phyloP scores from a whole-genome alignment of 163 green algal genomes.

The Chlorella variabilis region DNA sequence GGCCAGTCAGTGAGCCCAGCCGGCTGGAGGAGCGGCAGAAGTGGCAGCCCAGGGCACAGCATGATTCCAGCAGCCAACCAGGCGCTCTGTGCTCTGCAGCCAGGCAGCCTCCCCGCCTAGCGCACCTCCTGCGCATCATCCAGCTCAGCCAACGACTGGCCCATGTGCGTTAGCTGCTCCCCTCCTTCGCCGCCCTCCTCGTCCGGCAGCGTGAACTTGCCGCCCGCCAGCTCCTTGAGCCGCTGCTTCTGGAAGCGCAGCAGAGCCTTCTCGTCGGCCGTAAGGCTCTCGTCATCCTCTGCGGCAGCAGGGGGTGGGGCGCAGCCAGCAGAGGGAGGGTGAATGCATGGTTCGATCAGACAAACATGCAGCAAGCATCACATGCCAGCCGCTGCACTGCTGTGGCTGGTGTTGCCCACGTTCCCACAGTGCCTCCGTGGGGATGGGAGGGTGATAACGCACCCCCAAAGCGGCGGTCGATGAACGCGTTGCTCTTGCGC shows the following conservation, averaged over 20 bases:
- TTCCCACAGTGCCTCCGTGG: too few relatives aligned
- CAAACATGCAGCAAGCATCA: too few relatives aligned
- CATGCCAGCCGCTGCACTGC: too few relatives aligned
- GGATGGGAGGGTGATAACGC: too few relatives aligned
- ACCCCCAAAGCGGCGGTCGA: slow-evolving; percentile 92
- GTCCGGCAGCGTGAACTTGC: slow-evolving; percentile 78
- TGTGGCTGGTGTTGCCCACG: too few relatives aligned
- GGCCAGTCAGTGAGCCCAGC: background rate
- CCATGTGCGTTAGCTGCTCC: slow-evolving; percentile 73
- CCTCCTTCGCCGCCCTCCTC: slow-evolving; percentile 47
- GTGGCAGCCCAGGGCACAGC: too few relatives aligned
- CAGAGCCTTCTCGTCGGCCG: slow-evolving; percentile 79
- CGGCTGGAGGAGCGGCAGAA: too few relatives aligned
- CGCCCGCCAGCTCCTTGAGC: slow-evolving; percentile 55
- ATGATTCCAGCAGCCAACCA: too few relatives aligned
- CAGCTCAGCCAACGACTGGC: slow-evolving; percentile 59
- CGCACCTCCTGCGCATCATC: slow-evolving; percentile 65
- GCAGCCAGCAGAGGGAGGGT: too few relatives aligned
- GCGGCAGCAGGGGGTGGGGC: slow-evolving; percentile 2
- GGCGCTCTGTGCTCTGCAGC: too few relatives aligned
- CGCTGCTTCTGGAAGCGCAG: slow-evolving; percentile 82
- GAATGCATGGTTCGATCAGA: background rate
- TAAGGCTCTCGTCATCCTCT: slow-evolving; percentile 78
- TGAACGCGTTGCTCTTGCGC: slow-evolving; percentile 89
- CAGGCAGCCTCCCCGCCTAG: too few relatives aligned